phyloP scores from a whole-genome alignment of 2,329 filamentous ascomycete species.

The Zarea fungicola region DNA sequence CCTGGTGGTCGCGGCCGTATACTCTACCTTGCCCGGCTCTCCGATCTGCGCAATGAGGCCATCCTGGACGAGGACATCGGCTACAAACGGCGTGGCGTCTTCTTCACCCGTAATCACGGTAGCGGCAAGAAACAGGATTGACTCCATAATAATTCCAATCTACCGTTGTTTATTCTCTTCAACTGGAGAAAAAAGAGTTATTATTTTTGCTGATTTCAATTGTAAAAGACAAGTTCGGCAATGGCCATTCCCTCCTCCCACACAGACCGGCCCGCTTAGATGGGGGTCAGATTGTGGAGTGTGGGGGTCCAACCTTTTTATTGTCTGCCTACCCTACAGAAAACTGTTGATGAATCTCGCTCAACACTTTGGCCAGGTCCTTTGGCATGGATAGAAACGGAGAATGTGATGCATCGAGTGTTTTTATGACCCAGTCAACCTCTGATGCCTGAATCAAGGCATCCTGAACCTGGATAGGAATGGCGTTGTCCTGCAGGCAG shows the following conservation, averaged over 20 bases:
- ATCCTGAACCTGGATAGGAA: not conserved
- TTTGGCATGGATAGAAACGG: not conserved
- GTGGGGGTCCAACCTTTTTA: not conserved
- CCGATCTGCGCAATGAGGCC: slow-evolving; percentile 19
- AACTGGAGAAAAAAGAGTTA: too few relatives aligned
- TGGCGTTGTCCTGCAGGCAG: not conserved
- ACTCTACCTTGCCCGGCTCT: slow-evolving; percentile 15
- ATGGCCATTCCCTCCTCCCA: too few relatives aligned
- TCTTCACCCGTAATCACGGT: slow-evolving; percentile 21
- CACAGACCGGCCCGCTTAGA: too few relatives aligned
- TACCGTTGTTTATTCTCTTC: too few relatives aligned
- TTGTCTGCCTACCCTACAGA: not conserved
- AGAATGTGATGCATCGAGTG: not conserved
- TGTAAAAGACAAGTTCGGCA: not conserved
- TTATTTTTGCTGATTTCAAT: too few relatives aligned
- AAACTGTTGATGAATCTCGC: not conserved
- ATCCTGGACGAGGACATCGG: slow-evolving; percentile 18
- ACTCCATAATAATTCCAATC: not conserved
- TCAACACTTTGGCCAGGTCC: not conserved
- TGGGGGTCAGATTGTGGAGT: slow-evolving; percentile 9
- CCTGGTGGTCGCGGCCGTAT: slow-evolving; percentile 6
- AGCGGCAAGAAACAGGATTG: slow-evolving; percentile 18
- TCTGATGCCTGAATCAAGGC: not conserved
- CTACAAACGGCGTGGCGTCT: slow-evolving; percentile 16
- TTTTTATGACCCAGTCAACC: not conserved